Conservation (phyloP, 768 basidiomycete species). For the Tulasnella sp. region DNA sequence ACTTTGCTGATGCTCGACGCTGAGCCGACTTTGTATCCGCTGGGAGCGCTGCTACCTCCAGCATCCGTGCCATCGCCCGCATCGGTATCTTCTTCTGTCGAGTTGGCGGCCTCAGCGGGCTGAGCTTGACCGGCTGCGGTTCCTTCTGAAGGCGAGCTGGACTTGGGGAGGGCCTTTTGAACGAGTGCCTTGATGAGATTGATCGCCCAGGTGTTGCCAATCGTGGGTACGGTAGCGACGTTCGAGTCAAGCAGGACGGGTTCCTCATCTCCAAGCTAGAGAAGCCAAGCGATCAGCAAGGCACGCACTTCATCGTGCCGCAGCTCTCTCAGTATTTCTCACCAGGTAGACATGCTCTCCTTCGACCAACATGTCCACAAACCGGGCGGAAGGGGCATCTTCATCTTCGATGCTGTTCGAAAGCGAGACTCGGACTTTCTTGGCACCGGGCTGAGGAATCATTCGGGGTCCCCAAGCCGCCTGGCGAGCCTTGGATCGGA, state of each 20-base stretch:
- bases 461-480: constrained; percentile 85
- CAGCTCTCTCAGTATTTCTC: constrained; percentile 41
- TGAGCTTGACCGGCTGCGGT: constrained; percentile 12
- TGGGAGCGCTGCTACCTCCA: not conserved
- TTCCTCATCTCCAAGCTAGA: constrained; percentile 65
- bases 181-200: constrained; percentile 47
- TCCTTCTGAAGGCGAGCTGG: not conserved
- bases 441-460: constrained; percentile 61
- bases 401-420: constrained; percentile 30
- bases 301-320: constrained; percentile 30
- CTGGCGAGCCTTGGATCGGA: constrained; percentile 62
- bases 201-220: constrained; percentile 73
- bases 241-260: constrained; percentile 62
- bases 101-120: constrained; percentile 35
- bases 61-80: constrained; percentile 25
- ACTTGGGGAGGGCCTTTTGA: constrained; percentile 40
- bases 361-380: constrained; percentile 82
- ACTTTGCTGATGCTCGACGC: constrained; percentile 25
- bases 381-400: constrained; percentile 40
- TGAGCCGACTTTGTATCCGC: not conserved
- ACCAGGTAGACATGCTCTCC: constrained; percentile 75
- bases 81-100: constrained; percentile 33
- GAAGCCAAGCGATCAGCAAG: constrained; percentile 22
- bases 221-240: constrained; percentile 59
- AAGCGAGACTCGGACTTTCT: constrained; percentile 59